A percentile compares a stretch with the other conserved stretches of the same genome.
phyloP scores from a whole-genome alignment of 495 filamentous ascomycete species.

The Hypoxylon lienhwacheense region DNA sequence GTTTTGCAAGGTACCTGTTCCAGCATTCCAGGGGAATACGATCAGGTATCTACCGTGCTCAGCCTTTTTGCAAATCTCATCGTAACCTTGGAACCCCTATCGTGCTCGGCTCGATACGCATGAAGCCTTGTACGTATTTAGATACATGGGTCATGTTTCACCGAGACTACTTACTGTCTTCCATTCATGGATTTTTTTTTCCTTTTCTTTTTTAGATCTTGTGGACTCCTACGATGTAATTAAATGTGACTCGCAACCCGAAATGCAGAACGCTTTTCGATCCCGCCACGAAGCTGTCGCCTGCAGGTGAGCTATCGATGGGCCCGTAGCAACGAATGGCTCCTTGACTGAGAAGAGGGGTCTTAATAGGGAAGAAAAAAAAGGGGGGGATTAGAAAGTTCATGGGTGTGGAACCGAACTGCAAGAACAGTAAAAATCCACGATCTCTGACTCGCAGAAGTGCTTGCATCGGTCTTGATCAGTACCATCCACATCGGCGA shows the following conservation, averaged over 20 bases:
- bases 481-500: slow-evolving; percentile 30
- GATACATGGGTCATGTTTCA: slow-evolving; percentile 33
- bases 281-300: slow-evolving; percentile 23
- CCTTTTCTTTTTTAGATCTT: slow-evolving; percentile 19
- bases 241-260: slow-evolving; percentile 26
- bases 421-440: slow-evolving; percentile 22
- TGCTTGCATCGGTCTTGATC: slow-evolving; percentile 30
- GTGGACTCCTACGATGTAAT: slow-evolving; percentile 9
- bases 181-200: too few species aligned
- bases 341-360: slow-evolving; percentile 12
- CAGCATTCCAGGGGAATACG: slow-evolving; percentile 4
- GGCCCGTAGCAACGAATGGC: slow-evolving; percentile 18
- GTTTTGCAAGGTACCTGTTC: slow-evolving; percentile 5
- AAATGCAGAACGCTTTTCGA: slow-evolving; percentile 23
- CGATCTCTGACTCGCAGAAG: slow-evolving; percentile 37
- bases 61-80: slow-evolving; percentile 16
- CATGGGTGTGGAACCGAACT: slow-evolving; percentile 22
- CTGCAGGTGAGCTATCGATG: slow-evolving; percentile 27
- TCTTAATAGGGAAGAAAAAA: too few species aligned
- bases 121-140: slow-evolving; percentile 2
- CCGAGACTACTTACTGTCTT: too few species aligned
- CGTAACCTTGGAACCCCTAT: slow-evolving; percentile 1
- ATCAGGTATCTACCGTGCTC: slow-evolving; percentile 3
- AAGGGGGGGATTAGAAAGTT: slow-evolving; percentile 6
- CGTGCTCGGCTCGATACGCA: slow-evolving; percentile 19